Evolutionary conservation across 768 basidiomycete species (phyloP), one percentile per base, ranked within the genome.

Genomic region (Dentipellis fragilis): DNA sequence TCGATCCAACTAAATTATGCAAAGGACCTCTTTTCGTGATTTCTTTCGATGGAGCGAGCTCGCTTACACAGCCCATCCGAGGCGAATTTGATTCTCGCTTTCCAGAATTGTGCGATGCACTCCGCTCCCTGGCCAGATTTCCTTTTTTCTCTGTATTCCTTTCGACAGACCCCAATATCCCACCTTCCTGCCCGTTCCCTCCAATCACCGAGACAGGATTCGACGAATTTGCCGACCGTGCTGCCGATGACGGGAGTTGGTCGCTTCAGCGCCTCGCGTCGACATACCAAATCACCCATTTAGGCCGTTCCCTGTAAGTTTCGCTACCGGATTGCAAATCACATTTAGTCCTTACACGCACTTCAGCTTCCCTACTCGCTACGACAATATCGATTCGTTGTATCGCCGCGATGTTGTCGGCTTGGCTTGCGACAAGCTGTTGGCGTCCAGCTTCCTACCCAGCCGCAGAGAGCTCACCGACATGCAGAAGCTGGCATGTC

Each of bases 301-400:
- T 61, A 4, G 68, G 68, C 39, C 65, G 61, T 42, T 59, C 68
- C 9, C 55, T 64, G 67, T 68, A 51, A 49, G 67, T 62, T 12
- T 49, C 9, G 21, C 17, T 22, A 3, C 49, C 23, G 17, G n/a
- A 4, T 22, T 42, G 38, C 38, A 29, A 21, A 38, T 21, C 4
- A 42, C 19, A 46, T 37, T 36, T 29, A 29, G 3, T 38, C 37
- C 37, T 36, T 23, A 16, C 58, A 19, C 10, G 37, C 22, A 11
- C 11, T 11, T 12, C 49, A 64, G 59, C 38, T 62, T 61, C 48
- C 54, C 42, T 35, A 38, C 61, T 8, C 61, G 56, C 35, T 61
- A 64, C 39, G 51, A 60, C 10, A 36, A 17, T 34, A 58, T 23
- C 0, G 51, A 23, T 38, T 35, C 51, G 29, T 48, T 40, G 23